These are phyloP conservation scores for Cichorium intybus DNA, from an alignment of 140 eudicot genomes.

Conservation along the genomic window DNA sequence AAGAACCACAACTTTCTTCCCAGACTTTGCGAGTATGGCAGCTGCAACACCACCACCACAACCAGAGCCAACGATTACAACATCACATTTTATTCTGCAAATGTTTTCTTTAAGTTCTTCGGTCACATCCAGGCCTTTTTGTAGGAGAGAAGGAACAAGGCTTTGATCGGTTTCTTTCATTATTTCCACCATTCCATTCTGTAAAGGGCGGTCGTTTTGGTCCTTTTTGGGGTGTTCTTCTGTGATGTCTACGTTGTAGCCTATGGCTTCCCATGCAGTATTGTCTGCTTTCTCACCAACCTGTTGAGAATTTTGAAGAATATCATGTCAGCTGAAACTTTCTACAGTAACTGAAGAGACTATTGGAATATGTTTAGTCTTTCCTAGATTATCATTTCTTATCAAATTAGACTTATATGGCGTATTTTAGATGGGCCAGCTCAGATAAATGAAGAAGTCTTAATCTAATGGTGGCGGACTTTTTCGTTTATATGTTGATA, in stretches of 20 bases:
- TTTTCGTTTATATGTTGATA: background rate
- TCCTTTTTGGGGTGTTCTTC: constrained; percentile 16
- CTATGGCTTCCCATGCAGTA: constrained; percentile 76
- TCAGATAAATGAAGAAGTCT: background rate
- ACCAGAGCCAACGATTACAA: constrained; percentile 86
- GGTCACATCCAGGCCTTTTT: constrained; percentile 52
- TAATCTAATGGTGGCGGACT: background rate
- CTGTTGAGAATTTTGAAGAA: constrained; percentile 33
- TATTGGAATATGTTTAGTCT: background rate
- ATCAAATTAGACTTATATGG: background rate
- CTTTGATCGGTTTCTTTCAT: constrained; percentile 46
- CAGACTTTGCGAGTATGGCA: constrained; percentile 64
- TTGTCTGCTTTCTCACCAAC: constrained; percentile 49
- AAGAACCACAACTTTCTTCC: constrained; percentile 75
- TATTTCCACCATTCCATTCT: constrained; percentile 69
- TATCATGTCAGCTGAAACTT: background rate
- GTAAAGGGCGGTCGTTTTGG: constrained; percentile 49
- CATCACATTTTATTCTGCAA: constrained; percentile 60
- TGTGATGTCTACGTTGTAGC: constrained; percentile 35
- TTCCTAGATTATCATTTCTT: background rate
- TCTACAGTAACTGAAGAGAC: background rate
- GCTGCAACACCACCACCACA: constrained; percentile 98
- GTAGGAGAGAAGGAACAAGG: constrained; percentile 39
- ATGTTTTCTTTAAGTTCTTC: constrained; percentile 37
- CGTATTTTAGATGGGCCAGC: too few species aligned